Evolutionary conservation across 2,329 filamentous ascomycete species (phyloP), one percentile per base, ranked within the genome.

Genomic region (Corniculantispora saksenae): DNA sequence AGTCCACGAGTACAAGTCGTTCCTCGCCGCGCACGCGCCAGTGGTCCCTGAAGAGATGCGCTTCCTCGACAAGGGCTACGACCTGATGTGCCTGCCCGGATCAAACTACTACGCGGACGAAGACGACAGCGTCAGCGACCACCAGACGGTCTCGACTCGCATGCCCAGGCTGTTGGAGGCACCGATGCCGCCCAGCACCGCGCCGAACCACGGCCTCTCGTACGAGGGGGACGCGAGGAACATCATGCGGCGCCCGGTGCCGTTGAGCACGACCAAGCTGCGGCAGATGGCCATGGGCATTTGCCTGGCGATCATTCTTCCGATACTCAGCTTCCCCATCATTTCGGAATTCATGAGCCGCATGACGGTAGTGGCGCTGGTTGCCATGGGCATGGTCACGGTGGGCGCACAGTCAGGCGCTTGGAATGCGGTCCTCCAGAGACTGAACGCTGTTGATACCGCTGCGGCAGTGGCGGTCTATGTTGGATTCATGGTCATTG

Each of bases 41-140:
- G 83, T 92, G 55, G 83, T 84, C 45, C 81, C 87, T 48, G 72
- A 77, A 10, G 90, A 93, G 74, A 81, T 82, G 2, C 79, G 79
- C 4, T 91, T 91, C 70, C 80, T 91, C 6, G 81, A 86, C 47
- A 75, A 78, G 4, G 73, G 77, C 15, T 76, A 83, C 6, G 88
- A 90, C 68, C 80, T 91, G 15, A 73, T 90, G 23, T 80, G 78
- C 13, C 67, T 81, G 3, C 59, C 66, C 3, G 35, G 23, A 51
- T 27, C 27, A 13, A 43, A 43, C 15, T 57, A 57, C 45, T 63
- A 57, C 19, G 40, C 40, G 23, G 32, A 32, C 32, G 23, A 50
- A 32, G 45, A 47, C 6, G 48, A 62, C n/a, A 65, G 55, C 56
- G 40, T 40, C 29, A 63, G 56, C 40, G 63, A 27, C 25, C 23